Percentiles rank a stretch among this genome's conserved stretches.
Conservation (phyloP, 2,329 filamentous ascomycete genomes). For the Talaromyces sp. region DNA sequence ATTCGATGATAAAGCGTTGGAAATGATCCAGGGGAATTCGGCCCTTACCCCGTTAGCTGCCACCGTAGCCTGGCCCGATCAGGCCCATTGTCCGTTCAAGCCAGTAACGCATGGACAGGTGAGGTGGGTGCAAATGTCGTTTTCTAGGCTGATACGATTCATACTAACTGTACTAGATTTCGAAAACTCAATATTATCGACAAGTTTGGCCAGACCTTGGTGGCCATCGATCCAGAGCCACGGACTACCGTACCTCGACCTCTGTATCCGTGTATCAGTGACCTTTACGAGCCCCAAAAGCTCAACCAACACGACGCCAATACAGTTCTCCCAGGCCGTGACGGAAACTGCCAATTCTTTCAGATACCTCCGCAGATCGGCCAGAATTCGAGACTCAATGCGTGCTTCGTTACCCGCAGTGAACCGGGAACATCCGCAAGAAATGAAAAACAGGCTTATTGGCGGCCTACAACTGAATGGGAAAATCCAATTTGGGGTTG, state of each 20-base stretch:
- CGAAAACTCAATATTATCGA: conserved; percentile 33
- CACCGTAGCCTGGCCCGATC: not conserved
- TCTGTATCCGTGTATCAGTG: conserved; percentile 19
- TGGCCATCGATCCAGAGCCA: conserved; percentile 25
- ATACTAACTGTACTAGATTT: not conserved
- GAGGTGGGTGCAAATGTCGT: too few species aligned
- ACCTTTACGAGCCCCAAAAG: conserved; percentile 11
- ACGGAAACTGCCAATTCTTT: not conserved
- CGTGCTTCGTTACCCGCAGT: conserved; percentile 18
- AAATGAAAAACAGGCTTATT: conserved; percentile 17
- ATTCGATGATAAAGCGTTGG: not conserved
- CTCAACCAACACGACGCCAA: conserved; percentile 8
- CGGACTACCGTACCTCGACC: not conserved
- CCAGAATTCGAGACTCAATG: conserved; percentile 23
- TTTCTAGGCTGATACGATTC: too few species aligned
- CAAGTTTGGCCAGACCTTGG: conserved; percentile 45
- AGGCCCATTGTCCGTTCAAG: not conserved
- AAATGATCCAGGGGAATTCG: not conserved
- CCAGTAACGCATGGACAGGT: not conserved
- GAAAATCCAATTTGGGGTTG: conserved; percentile 26
- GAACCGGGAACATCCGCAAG: conserved; percentile 24
- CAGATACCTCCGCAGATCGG: conserved; percentile 16
- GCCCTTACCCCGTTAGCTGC: not conserved
- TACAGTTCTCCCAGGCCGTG: not conserved
- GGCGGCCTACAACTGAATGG: conserved; percentile 17